Base-by-base conservation (phyloP, 805 yeast species). In the Kregervanrija pseudodelftensis region DNA sequence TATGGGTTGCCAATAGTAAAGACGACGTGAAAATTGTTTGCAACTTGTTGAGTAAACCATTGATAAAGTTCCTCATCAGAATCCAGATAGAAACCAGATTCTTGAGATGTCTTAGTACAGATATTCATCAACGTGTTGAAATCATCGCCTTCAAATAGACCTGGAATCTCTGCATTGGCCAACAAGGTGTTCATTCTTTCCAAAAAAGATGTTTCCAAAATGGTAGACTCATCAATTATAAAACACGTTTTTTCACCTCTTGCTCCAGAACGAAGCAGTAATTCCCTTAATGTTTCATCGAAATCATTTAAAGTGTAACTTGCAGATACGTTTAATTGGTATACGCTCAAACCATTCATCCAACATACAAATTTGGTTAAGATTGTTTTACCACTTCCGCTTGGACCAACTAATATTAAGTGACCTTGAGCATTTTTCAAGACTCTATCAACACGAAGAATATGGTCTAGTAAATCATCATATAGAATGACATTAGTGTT, bases 151-250 rank as follows among this genome's bases (percentile, higher is more conserved):
- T 77, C 85, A 60, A 87, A 91, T 11, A 91, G 65, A 4, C 95
- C 96, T 1, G 96, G 96, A 34, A 89, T 73, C 56, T 91, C 97
- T 0, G 95, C 85, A 61, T 91, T 91, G 0, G 97, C 96, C 34
- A 91, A 70, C n/a, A 91, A 66, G 0, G 95, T 86, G 55, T 91
- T 91, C 93, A 91, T 88, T 49, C 95, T 68, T 61, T 91, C 98
- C 30, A 91, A 63, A 56, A 90, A 91, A 0, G 93, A 70, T 0
- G 95, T 71, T 32, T 86, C 90, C 36, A 80, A 53, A 41, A 89
- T 77, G 30, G 82, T 77, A 0, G 95, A 79, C 54, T 91, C 96
- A 52, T 88, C 95, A 14, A 91, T 72, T 15, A 90, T 67, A 44
- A 87, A 77, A 51, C 95, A 85, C 0, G 80, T 60, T 42, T 70